Conservation (phyloP, 345 rosid species). For the Durio zibethinus region DNA sequence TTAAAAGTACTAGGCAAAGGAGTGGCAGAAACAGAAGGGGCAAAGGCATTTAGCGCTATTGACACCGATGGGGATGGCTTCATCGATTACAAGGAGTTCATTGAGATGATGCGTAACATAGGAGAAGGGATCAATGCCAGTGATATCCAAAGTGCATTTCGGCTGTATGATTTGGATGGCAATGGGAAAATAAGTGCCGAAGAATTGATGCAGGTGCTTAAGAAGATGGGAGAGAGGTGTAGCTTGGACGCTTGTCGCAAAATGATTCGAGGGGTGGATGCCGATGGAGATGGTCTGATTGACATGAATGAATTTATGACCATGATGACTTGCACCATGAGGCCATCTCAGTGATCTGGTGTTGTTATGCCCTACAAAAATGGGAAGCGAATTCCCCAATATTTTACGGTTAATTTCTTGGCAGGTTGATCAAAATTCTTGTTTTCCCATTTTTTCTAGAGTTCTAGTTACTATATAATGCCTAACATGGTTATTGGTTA, state of each 20-base stretch:
- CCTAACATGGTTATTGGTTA: neutral
- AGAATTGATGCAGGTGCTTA: conserved; percentile 51
- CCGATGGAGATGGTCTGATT: conserved; percentile 48
- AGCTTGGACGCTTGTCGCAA: conserved; percentile 44
- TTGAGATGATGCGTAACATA: conserved; percentile 31
- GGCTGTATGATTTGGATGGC: conserved; percentile 45
- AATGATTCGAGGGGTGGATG: conserved; percentile 52
- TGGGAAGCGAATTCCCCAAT: neutral
- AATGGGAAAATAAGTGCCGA: conserved; percentile 52
- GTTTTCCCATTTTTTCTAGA: neutral
- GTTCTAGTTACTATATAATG: neutral
- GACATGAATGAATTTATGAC: conserved; percentile 52
- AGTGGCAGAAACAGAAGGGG: conserved; percentile 29
- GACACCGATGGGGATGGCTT: conserved; percentile 57
- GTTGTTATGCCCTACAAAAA: neutral
- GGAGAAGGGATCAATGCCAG: conserved; percentile 30
- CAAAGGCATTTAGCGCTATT: conserved; percentile 33
- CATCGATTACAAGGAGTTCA: conserved; percentile 51
- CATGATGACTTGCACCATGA: conserved; percentile 50
- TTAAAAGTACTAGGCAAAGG: conserved; percentile 34
- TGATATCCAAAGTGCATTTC: conserved; percentile 45
- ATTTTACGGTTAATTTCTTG: neutral
- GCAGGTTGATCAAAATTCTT: neutral
- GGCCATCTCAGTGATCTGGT: neutral
- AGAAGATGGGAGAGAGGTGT: conserved; percentile 43